Evolutionary conservation across 805 yeast genomes (phyloP), one percentile per base, ranked within the genome.

Genomic region (Cyberlindnera galapagoensis): DNA sequence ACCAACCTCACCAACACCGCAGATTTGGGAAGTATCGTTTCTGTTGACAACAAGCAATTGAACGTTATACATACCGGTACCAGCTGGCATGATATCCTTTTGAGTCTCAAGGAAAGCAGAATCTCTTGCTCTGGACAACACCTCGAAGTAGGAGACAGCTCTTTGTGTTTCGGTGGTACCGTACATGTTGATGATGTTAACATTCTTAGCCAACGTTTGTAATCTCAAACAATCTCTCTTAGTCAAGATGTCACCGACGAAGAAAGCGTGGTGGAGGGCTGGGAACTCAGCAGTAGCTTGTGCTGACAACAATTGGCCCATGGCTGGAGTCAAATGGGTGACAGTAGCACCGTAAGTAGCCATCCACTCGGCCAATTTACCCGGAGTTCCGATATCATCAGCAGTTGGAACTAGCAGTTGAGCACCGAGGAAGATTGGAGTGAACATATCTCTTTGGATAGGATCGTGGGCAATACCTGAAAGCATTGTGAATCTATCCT

Each of bases 391-490:
- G 49, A 92, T 92, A 57, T 92, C 99, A 58, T 92, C 97, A 12
- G 87, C 78, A 10, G 97, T 88, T 31, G 99, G 99, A 19, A 92
- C 94, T 42, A 85, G 69, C 35, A 92, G 66, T 46, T 80, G 83
- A 13, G 98, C 98, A 43, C 99, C 99, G 42, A 92, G 64, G 59
- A 92, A 92, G 42, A 92, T 69, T 15, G 99, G 99, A 7, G 99
- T 92, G 60, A 92, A 92, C 82, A 92, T 92, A 60, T 92, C 99
- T 67, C 99, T 81, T 66, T 92, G 99, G 42, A 92, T 90, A 9
- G 99, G 99, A 60, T 92, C 99, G 57, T 92, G 99, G 0, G 99
- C 99, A 57, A 92, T 92, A 52, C 99, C 99, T 7, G 95, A 83
- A 40, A 92, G 71, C 99, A 92, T 92, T 14, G 99, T 92, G 65